These are phyloP conservation scores for Hylodesmum podocarpum DNA, from an alignment of 306 rosid genomes.

Conservation along the genomic window DNA sequence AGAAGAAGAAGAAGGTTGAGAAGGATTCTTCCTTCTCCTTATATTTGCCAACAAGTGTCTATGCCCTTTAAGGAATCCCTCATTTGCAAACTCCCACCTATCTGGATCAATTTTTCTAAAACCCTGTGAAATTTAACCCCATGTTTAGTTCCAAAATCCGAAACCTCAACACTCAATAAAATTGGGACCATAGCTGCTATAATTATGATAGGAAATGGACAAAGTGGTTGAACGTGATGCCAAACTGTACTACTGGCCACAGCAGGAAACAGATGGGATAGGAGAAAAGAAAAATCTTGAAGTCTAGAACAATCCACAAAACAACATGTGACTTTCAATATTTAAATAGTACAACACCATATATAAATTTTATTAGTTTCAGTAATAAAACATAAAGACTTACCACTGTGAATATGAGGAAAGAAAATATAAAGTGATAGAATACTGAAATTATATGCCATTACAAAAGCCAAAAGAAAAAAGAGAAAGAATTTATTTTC, in stretches of 20 bases:
- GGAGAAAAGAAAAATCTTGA: not conserved
- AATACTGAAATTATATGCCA: not conserved
- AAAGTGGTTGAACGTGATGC: not conserved
- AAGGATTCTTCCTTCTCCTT: constrained; percentile 62
- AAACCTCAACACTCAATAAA: not conserved
- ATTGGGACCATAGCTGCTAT: not conserved
- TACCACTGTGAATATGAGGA: not conserved
- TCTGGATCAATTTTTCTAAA: constrained; percentile 89
- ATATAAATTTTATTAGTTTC: not conserved
- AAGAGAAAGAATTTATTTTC: not conserved
- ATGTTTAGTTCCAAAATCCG: not conserved
- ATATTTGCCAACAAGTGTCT: constrained; percentile 64
- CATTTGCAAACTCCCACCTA: constrained; percentile 89
- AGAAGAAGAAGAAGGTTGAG: constrained; percentile 56
- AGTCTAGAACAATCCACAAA: constrained; percentile 25
- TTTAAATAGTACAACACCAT: not conserved
- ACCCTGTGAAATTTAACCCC: constrained; percentile 55
- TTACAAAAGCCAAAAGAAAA: not conserved
- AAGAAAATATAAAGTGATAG: not conserved
- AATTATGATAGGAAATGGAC: not conserved
- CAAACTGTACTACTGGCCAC: not conserved
- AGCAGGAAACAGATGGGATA: not conserved
- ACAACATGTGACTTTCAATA: constrained; percentile 2
- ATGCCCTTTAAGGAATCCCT: constrained; percentile 71
- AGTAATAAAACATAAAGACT: not conserved